Percentiles rank a stretch among this genome's conserved stretches.
Evolutionary conservation across 306 rosid genomes (phyloP).

Genomic region (Trifolium fragiferum): DNA sequence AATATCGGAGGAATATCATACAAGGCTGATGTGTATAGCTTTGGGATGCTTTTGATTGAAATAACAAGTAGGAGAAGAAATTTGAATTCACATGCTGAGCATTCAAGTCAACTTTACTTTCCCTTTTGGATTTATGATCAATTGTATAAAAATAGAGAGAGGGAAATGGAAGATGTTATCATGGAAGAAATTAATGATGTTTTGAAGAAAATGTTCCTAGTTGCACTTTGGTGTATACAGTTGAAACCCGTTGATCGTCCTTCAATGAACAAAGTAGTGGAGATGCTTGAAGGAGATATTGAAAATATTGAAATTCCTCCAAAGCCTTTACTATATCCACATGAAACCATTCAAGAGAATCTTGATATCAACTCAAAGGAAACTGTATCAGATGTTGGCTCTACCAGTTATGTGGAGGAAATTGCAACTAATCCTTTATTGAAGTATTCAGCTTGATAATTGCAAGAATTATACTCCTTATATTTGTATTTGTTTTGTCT

Average conservation of each 20-base stretch:
- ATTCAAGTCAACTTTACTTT: conserved; percentile 19
- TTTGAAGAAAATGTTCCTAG: conserved; percentile 27
- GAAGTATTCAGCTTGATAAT: not conserved
- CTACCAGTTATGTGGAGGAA: conserved; percentile 18
- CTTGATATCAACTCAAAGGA: not conserved
- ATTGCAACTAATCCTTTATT: not conserved
- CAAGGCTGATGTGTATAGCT: conserved; percentile 3
- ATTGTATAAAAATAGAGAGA: not conserved
- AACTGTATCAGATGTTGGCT: not conserved
- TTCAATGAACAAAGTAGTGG: conserved; percentile 35
- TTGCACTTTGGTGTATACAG: conserved; percentile 43
- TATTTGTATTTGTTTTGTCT: not conserved
- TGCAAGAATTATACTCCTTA: too few relatives aligned
- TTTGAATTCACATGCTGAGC: not conserved
- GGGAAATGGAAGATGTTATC: not conserved
- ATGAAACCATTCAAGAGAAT: conserved; percentile 21
- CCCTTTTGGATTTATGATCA: conserved; percentile 35
- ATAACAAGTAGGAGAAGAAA: not conserved
- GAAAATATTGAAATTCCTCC: conserved; percentile 38
- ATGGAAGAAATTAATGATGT: not conserved
- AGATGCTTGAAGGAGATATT: conserved; percentile 39
- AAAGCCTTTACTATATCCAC: conserved; percentile 18
- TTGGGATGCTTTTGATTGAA: conserved; percentile 21
- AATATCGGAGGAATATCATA: not conserved
- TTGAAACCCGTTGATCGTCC: conserved; percentile 34